These are phyloP conservation scores for Pestalotiopsis sp. DNA, from an alignment of 2,329 filamentous ascomycete species.

Conservation along the genomic window DNA sequence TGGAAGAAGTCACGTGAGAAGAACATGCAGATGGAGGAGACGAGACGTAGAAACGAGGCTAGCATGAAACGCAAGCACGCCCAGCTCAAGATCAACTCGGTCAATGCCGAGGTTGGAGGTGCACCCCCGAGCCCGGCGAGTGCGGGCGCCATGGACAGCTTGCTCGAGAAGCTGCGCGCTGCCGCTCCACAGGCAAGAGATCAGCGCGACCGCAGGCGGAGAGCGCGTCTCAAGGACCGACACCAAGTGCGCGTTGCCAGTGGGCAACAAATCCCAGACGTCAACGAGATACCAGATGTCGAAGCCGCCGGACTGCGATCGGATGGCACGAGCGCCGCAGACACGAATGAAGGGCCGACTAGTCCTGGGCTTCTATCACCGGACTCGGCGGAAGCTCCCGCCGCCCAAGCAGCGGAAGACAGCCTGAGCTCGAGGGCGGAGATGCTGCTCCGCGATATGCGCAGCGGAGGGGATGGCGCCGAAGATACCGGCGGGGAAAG, in stretches of 20 bases:
- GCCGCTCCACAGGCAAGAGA: slow-evolving; percentile 89
- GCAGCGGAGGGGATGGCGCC: slow-evolving; percentile 65
- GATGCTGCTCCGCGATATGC: slow-evolving; percentile 80
- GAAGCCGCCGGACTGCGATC: slow-evolving; percentile 41
- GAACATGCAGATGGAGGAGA: slow-evolving; percentile 84
- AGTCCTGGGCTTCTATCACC: slow-evolving; percentile 54
- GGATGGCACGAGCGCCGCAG: slow-evolving; percentile 39
- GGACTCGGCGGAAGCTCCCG: slow-evolving; percentile 35
- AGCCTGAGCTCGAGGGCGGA: slow-evolving; percentile 87
- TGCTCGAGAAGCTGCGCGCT: slow-evolving; percentile 92
- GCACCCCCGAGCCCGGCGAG: slow-evolving; percentile 68
- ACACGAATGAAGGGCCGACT: slow-evolving; percentile 51
- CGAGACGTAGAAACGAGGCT: slow-evolving; percentile 81
- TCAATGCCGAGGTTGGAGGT: slow-evolving; percentile 42
- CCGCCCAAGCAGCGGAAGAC: slow-evolving; percentile 48
- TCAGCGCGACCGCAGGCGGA: slow-evolving; percentile 83
- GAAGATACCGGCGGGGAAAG: slow-evolving; percentile 59
- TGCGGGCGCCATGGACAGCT: slow-evolving; percentile 92
- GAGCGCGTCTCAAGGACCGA: slow-evolving; percentile 85
- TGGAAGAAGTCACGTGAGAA: slow-evolving; percentile 97
- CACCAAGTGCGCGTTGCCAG: slow-evolving; percentile 90
- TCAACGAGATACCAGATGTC: slow-evolving; percentile 62
- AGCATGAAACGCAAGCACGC: slow-evolving; percentile 89
- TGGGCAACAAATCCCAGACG: slow-evolving; percentile 84
- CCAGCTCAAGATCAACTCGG: slow-evolving; percentile 60